Evolutionary conservation across 257 asterid genomes (phyloP).

Genomic region (Solanum megistacrolobum): DNA sequence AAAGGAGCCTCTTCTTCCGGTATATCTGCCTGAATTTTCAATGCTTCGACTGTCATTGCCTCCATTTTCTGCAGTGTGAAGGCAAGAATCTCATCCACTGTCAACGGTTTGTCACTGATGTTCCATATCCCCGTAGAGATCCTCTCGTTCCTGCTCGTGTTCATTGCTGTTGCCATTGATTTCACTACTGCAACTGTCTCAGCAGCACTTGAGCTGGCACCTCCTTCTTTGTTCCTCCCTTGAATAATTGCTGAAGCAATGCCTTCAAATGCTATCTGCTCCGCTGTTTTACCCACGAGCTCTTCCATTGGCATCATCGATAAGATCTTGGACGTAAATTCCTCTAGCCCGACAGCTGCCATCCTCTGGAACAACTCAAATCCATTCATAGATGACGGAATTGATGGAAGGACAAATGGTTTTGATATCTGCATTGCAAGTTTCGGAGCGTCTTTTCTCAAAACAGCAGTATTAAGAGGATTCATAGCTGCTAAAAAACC

Average conservation of each 20-base stretch:
- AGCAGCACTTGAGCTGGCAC: conserved; percentile 83
- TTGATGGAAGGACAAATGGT: conserved; percentile 43
- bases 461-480: conserved; percentile 38
- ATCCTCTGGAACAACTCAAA: conserved; percentile 61
- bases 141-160: conserved; percentile 48
- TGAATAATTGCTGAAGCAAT: conserved; percentile 76
- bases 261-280: conserved; percentile 91
- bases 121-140: conserved; percentile 73
- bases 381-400: conserved; percentile 22
- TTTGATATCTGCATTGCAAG: conserved; percentile 85
- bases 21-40: conserved; percentile 64
- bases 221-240: conserved; percentile 61
- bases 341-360: conserved; percentile 63
- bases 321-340: conserved; percentile 39
- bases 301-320: conserved; percentile 81
- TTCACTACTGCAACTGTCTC: conserved; percentile 57
- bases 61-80: conserved; percentile 77
- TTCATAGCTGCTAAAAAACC: conserved; percentile 78
- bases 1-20: conserved; percentile 75
- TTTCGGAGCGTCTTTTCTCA: conserved; percentile 52
- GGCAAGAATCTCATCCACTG: conserved; percentile 48
- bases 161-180: conserved; percentile 60
- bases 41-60: conserved; percentile 57
- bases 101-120: conserved; percentile 46
- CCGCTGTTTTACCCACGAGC: conserved; percentile 76